A percentile compares a stretch with the other conserved stretches of the same genome.
Conservation (phyloP, 164 flowering plant genomes). For the Vitis labrusca region DNA sequence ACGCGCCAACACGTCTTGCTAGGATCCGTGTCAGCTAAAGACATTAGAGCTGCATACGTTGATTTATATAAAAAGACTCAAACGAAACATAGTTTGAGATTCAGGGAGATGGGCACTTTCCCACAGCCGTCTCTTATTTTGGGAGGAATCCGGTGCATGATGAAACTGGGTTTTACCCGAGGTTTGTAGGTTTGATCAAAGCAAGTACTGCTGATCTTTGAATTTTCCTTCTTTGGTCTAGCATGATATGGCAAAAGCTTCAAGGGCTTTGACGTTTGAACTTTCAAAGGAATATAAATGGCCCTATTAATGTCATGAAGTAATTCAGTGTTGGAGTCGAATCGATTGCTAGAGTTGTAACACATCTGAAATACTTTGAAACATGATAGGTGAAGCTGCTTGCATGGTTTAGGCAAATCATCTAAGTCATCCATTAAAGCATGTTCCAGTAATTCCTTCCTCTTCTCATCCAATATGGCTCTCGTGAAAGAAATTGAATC, state of each 20-base stretch:
- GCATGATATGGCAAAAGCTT: neutral
- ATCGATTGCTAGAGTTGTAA: constrained; percentile 31
- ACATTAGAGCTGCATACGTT: too few relatives aligned
- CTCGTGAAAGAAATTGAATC: constrained; percentile 27
- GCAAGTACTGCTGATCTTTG: too few relatives aligned
- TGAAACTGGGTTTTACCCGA: too few relatives aligned
- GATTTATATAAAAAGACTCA: too few relatives aligned
- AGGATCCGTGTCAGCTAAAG: too few relatives aligned
- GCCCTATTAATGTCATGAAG: constrained; percentile 37
- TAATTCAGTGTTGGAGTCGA: constrained; percentile 28
- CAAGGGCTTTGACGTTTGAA: neutral
- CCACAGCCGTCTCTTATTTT: too few relatives aligned
- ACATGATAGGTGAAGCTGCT: constrained; percentile 25
- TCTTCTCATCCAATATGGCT: constrained; percentile 24
- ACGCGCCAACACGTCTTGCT: too few relatives aligned
- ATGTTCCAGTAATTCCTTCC: constrained; percentile 33
- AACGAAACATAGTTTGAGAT: too few relatives aligned
- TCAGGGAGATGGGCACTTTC: too few relatives aligned
- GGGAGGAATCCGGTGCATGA: too few relatives aligned
- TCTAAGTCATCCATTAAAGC: constrained; percentile 28
- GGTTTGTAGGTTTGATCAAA: too few relatives aligned
- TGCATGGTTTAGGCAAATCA: constrained; percentile 24
- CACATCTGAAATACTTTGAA: constrained; percentile 51
- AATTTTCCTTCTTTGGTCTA: neutral
- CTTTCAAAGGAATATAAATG: constrained; percentile 26